Conservation (phyloP, 2,329 filamentous ascomycete species). For the Pseudopyrenochaeta lycopersici region DNA sequence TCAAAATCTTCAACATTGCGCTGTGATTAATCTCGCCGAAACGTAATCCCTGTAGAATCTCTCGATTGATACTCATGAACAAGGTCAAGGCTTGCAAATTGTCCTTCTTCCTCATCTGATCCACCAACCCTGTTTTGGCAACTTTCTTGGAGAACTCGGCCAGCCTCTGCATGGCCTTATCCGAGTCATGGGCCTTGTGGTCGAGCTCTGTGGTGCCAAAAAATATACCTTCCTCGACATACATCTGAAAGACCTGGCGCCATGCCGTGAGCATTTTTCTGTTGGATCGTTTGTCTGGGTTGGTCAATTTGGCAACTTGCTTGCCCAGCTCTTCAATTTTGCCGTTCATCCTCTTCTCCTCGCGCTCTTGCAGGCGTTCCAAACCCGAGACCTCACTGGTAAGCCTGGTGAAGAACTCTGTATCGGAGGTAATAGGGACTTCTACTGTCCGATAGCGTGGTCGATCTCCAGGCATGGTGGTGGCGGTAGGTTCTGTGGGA, state of each 20-base stretch:
- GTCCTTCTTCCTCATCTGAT: slow-evolving; percentile 70
- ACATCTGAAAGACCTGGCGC: slow-evolving; percentile 83
- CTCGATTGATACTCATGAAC: slow-evolving; percentile 77
- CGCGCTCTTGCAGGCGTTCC: slow-evolving; percentile 71
- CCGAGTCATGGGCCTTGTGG: slow-evolving; percentile 72
- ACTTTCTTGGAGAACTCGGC: slow-evolving; percentile 77
- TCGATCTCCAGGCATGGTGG: slow-evolving; percentile 9
- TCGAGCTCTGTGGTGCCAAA: slow-evolving; percentile 79
- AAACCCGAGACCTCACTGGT: slow-evolving; percentile 75
- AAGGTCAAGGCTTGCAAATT: slow-evolving; percentile 71
- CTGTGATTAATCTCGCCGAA: slow-evolving; percentile 86
- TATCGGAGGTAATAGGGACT: slow-evolving; percentile 78
- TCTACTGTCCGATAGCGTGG: slow-evolving; percentile 64
- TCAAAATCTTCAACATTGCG: slow-evolving; percentile 83
- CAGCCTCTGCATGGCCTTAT: slow-evolving; percentile 72
- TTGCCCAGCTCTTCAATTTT: slow-evolving; percentile 72
- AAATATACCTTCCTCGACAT: slow-evolving; percentile 81
- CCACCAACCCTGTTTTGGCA: slow-evolving; percentile 65
- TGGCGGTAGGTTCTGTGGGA: not conserved
- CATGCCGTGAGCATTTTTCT: slow-evolving; percentile 74
- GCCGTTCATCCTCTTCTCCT: slow-evolving; percentile 69
- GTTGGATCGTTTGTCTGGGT: slow-evolving; percentile 69
- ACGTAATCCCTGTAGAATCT: slow-evolving; percentile 79
- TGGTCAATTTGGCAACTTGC: slow-evolving; percentile 70
- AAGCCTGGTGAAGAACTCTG: slow-evolving; percentile 80